Percentiles rank a stretch among this genome's conserved stretches.
phyloP scores from a whole-genome alignment of 805 yeast species.

The Nakazawaea ambrosiae region DNA sequence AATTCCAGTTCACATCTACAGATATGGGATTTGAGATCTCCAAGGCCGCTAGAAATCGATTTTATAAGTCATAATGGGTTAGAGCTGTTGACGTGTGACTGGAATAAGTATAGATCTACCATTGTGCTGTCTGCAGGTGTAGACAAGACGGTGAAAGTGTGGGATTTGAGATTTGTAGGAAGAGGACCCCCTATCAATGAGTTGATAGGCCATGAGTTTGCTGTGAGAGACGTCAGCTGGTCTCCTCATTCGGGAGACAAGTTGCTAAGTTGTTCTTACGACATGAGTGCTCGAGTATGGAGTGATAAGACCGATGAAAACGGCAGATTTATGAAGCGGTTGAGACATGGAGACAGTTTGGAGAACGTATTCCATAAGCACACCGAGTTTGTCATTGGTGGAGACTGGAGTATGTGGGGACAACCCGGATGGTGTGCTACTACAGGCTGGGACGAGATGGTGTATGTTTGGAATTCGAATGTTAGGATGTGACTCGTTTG shows the following conservation, averaged over 20 bases:
- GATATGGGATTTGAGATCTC: constrained; percentile 74
- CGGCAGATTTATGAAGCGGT: constrained; percentile 41
- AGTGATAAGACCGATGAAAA: constrained; percentile 53
- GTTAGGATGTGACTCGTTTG: no score
- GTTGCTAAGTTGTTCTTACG: constrained; percentile 75
- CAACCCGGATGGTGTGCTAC: constrained; percentile 93
- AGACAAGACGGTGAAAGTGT: constrained; percentile 72
- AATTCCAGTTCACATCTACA: constrained; percentile 71
- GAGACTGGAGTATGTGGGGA: constrained; percentile 97
- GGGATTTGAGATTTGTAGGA: constrained; percentile 77
- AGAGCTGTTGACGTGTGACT: constrained; percentile 77
- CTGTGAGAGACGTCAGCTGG: constrained; percentile 79
- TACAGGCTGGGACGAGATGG: constrained; percentile 96
- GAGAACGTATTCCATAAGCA: constrained; percentile 59
- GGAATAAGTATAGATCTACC: constrained; percentile 80
- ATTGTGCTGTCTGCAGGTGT: constrained; percentile 89
- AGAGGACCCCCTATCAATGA: constrained; percentile 56
- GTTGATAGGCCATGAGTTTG: constrained; percentile 81
- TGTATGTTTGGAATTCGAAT: constrained; percentile 78
- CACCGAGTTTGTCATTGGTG: constrained; percentile 85
- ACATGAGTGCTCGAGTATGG: constrained; percentile 91
- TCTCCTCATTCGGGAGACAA: constrained; percentile 77
- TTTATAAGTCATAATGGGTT: constrained; percentile 72
- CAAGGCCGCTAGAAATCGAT: constrained; percentile 52
- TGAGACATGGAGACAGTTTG: constrained; percentile 43